A percentile compares a stretch with the other conserved stretches of the same genome.
Conservation (phyloP, 495 filamentous ascomycete genomes). For the Hypoxylon rickii region DNA sequence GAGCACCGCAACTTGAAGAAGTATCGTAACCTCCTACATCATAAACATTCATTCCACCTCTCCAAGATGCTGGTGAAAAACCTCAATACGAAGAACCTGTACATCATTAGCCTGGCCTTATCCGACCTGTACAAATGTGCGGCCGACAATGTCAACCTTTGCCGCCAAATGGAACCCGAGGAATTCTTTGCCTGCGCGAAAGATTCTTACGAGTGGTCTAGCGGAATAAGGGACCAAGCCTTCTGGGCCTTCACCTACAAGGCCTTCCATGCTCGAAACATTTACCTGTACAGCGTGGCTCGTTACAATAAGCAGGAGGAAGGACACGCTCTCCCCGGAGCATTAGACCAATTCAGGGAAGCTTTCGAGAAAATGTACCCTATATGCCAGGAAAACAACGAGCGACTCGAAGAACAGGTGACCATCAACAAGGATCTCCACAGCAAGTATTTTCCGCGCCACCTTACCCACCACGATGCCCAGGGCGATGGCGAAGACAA, state of each 20-base stretch:
- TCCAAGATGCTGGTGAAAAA: conserved; percentile 6
- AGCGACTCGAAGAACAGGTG: conserved; percentile 4
- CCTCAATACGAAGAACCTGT: background rate
- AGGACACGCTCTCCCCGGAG: background rate
- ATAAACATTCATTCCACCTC: conserved; percentile 19
- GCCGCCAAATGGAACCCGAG: conserved; percentile 4
- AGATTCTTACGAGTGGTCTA: conserved; percentile 6
- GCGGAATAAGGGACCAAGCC: background rate
- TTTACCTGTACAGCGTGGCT: conserved; percentile 10
- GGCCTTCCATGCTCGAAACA: conserved; percentile 22
- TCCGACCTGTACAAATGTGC: conserved; percentile 22
- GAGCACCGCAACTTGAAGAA: background rate
- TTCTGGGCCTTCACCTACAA: conserved; percentile 37
- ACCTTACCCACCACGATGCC: conserved; percentile 1
- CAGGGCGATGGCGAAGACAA: conserved; percentile 27
- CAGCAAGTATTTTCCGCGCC: conserved; percentile 15
- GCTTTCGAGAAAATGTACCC: conserved; percentile 7
- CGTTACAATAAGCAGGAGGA: background rate
- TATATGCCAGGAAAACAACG: conserved; percentile 11
- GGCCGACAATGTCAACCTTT: conserved; percentile 6
- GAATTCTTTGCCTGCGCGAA: conserved; percentile 23
- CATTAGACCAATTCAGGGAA: conserved; percentile 22
- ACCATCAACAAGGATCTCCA: background rate
- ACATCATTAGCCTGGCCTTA: conserved; percentile 2
- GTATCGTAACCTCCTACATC: conserved; percentile 10